These are phyloP conservation scores for Epithele typhae DNA, from an alignment of 768 basidiomycete genomes.

Conservation along the genomic window DNA sequence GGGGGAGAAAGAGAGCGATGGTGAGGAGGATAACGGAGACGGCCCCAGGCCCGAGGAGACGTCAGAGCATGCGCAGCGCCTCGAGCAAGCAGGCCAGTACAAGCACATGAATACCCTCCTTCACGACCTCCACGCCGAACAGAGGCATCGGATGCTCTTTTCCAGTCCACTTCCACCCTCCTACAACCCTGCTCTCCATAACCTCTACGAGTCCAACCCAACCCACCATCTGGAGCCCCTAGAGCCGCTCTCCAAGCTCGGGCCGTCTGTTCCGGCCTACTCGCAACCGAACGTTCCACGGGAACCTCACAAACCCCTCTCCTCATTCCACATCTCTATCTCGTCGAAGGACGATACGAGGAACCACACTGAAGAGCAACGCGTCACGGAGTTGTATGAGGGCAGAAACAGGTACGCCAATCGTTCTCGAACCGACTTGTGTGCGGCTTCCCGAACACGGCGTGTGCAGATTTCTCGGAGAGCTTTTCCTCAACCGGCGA, in stretches of 20 bases:
- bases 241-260: neutral
- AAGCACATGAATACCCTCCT: constrained; percentile 59
- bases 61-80: constrained; percentile 13
- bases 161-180: constrained; percentile 8
- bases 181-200: neutral
- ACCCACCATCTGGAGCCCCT: neutral
- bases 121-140: constrained; percentile 64
- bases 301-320: neutral
- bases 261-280: no score
- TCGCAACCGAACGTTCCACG: no score
- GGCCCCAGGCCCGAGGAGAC: no score
- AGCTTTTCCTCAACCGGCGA: constrained; percentile 60
- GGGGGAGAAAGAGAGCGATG: constrained; percentile 21
- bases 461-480: constrained; percentile 63
- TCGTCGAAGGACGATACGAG: constrained; percentile 9
- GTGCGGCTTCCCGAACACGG: no score
- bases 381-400: constrained; percentile 59
- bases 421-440: no score
- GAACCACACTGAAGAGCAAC: constrained; percentile 37
- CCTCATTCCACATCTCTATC: constrained; percentile 7
- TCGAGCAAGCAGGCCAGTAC: constrained; percentile 39
- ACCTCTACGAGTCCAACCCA: neutral
- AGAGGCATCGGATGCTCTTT: constrained; percentile 58
- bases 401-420: constrained; percentile 60
- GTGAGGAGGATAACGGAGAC: constrained; percentile 5